These are phyloP conservation scores for Starmerella sirachaensis DNA, from an alignment of 805 yeast species.

Conservation along the genomic window DNA sequence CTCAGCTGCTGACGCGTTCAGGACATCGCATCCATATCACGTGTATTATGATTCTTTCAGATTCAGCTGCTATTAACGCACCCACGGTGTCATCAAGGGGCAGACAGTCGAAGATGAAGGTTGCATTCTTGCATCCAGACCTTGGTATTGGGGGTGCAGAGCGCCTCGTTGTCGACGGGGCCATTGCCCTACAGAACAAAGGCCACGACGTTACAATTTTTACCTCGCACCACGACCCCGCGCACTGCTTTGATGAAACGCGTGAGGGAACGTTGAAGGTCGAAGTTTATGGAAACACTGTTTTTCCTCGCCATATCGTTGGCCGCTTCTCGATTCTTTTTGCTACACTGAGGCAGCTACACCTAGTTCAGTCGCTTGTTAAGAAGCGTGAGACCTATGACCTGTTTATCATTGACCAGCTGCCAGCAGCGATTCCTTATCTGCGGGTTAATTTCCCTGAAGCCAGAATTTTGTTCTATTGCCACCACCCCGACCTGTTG, in stretches of 20 bases:
- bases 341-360: slow-evolving; percentile 74
- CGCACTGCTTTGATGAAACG: slow-evolving; percentile 88
- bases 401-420: slow-evolving; percentile 74
- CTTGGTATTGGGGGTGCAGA: slow-evolving; percentile 97
- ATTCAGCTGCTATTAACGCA: no score
- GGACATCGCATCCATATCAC: no score
- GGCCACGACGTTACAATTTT: slow-evolving; percentile 55
- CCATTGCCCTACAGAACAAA: slow-evolving; percentile 63
- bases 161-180: slow-evolving; percentile 91
- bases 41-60: no score
- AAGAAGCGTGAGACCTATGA: slow-evolving; percentile 40
- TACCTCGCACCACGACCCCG: slow-evolving; percentile 81
- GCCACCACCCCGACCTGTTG: slow-evolving; percentile 91
- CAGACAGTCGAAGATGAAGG: no score
- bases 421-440: slow-evolving; percentile 72
- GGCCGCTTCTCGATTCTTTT: slow-evolving; percentile 68
- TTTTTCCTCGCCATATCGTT: slow-evolving; percentile 55
- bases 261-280: slow-evolving; percentile 46
- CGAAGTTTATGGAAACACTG: slow-evolving; percentile 64
- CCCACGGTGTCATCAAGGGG: no score
- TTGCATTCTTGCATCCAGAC: slow-evolving; percentile 92
- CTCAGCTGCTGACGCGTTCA: no score
- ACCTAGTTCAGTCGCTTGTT: slow-evolving; percentile 39
- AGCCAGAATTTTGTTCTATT: slow-evolving; percentile 64
- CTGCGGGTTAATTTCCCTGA: slow-evolving; percentile 30